These are phyloP conservation scores for Fragilariopsis cylindrus DNA, from an alignment of 108 stramenopile genomes.

Conservation along the genomic window DNA sequence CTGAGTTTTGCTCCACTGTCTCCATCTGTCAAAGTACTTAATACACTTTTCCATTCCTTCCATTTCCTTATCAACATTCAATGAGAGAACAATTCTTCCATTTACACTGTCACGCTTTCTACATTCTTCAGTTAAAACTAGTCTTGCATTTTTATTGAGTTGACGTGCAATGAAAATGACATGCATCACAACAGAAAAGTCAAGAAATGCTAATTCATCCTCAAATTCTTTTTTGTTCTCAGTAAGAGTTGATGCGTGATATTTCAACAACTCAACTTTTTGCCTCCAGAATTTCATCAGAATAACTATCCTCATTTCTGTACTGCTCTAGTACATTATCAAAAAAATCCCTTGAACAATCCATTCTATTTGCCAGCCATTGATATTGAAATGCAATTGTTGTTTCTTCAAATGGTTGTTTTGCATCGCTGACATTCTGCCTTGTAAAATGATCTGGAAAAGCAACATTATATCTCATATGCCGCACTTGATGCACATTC, in stretches of 20 bases:
- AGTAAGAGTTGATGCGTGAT: not conserved
- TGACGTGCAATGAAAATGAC: not conserved
- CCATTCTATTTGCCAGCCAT: not conserved
- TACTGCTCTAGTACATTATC: not conserved
- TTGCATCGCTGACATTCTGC: no score
- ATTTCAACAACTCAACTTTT: not conserved
- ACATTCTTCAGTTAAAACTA: not conserved
- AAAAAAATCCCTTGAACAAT: not conserved
- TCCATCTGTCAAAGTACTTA: not conserved
- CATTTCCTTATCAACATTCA: not conserved
- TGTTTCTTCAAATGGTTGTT: constrained; percentile 2
- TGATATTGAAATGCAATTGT: not conserved
- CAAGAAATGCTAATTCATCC: constrained; percentile 3
- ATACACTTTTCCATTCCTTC: not conserved
- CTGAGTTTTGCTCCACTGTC: not conserved
- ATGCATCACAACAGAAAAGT: not conserved
- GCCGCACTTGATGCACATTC: not conserved
- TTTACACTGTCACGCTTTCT: not conserved
- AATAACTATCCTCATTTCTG: not conserved
- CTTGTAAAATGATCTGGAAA: no score
- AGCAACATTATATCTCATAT: not conserved
- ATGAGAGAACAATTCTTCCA: not conserved
- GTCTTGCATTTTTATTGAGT: constrained; percentile 2
- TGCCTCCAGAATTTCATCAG: constrained; percentile 10
- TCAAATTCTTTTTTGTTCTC: not conserved